Percentiles rank a stretch among this genome's conserved stretches.
These are phyloP conservation scores for Phtheirospermum japonicum DNA, from an alignment of 257 asterid species.

Conservation along the genomic window DNA sequence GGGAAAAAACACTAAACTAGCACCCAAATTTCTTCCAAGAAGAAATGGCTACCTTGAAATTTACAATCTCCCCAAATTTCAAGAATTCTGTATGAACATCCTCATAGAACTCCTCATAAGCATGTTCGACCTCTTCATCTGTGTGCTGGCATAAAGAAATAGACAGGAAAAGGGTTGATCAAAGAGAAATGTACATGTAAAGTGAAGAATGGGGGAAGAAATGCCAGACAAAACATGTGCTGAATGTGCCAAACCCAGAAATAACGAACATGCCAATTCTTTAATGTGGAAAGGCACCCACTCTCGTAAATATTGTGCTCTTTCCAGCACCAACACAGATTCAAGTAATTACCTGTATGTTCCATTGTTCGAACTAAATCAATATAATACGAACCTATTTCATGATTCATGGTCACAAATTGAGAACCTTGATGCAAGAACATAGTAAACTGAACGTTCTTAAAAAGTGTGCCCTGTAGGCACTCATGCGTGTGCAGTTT, in stretches of 20 bases:
- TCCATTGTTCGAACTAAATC: conserved; percentile 9
- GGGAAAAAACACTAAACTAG: not conserved
- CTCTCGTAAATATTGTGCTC: not conserved
- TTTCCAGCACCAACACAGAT: conserved; percentile 9
- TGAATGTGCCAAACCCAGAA: conserved; percentile 20
- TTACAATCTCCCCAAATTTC: conserved; percentile 89
- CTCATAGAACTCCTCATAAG: conserved; percentile 94
- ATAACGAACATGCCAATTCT: conserved; percentile 11
- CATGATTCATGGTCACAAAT: not conserved
- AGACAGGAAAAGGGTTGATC: conserved; percentile 37
- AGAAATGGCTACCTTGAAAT: conserved; percentile 72
- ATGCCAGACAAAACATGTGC: conserved; percentile 10
- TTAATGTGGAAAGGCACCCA: not conserved
- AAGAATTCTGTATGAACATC: conserved; percentile 96
- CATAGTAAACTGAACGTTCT: conserved; percentile 1
- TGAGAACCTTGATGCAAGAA: conserved; percentile 6
- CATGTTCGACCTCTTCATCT: conserved; percentile 84
- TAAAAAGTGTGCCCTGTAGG: not conserved
- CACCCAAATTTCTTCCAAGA: conserved; percentile 12
- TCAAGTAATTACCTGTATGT: not conserved
- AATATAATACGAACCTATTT: not conserved
- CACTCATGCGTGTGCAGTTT: not conserved
- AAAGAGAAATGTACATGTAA: conserved; percentile 27
- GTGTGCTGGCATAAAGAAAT: conserved; percentile 59
- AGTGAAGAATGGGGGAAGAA: conserved; percentile 16